A percentile compares a stretch with the other conserved stretches of the same genome.
Conservation (phyloP, 2,329 filamentous ascomycete genomes). For the Penicillium psychrosexuale region DNA sequence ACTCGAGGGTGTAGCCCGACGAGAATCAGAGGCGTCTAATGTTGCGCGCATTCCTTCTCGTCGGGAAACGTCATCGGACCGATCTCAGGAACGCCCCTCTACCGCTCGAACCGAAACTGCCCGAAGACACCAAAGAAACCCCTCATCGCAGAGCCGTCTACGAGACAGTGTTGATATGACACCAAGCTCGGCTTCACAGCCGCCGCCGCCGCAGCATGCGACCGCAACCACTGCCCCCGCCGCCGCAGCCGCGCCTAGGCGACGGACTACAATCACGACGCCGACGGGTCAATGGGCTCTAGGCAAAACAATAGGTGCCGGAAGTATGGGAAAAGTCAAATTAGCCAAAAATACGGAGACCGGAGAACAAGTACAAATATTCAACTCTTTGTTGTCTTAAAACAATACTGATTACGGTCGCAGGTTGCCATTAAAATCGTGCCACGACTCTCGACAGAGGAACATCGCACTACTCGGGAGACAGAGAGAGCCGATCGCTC, state of each 20-base stretch:
- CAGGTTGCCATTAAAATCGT: slow-evolving; percentile 98
- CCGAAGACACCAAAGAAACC: slow-evolving; percentile 39
- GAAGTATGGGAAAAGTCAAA: slow-evolving; percentile 99
- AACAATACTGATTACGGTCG: slow-evolving; percentile 4
- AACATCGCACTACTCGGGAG: slow-evolving; percentile 68
- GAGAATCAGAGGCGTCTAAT: slow-evolving; percentile 72
- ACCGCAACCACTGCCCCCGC: slow-evolving; percentile 31
- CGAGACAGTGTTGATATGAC: slow-evolving; percentile 46
- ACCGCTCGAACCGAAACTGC: slow-evolving; percentile 54
- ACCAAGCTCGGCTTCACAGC: slow-evolving; percentile 50
- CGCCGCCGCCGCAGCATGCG: slow-evolving; percentile 49
- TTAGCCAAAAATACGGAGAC: slow-evolving; percentile 86
- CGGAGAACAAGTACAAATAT: slow-evolving; percentile 70
- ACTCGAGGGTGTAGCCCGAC: slow-evolving; percentile 56
- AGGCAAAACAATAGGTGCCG: slow-evolving; percentile 94
- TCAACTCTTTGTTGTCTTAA: not conserved
- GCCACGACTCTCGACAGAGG: slow-evolving; percentile 82
- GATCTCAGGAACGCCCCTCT: slow-evolving; percentile 43
- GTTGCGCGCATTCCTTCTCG: slow-evolving; percentile 56
- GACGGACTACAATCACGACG: slow-evolving; percentile 80
- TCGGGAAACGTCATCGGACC: slow-evolving; percentile 65
- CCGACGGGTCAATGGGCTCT: slow-evolving; percentile 90
- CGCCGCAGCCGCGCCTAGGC: slow-evolving; percentile 41
- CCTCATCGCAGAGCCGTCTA: slow-evolving; percentile 42
- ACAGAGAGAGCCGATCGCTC: slow-evolving; percentile 91